phyloP scores from a whole-genome alignment of 2,329 filamentous ascomycete species.

The Macrophomina phaseolina region DNA sequence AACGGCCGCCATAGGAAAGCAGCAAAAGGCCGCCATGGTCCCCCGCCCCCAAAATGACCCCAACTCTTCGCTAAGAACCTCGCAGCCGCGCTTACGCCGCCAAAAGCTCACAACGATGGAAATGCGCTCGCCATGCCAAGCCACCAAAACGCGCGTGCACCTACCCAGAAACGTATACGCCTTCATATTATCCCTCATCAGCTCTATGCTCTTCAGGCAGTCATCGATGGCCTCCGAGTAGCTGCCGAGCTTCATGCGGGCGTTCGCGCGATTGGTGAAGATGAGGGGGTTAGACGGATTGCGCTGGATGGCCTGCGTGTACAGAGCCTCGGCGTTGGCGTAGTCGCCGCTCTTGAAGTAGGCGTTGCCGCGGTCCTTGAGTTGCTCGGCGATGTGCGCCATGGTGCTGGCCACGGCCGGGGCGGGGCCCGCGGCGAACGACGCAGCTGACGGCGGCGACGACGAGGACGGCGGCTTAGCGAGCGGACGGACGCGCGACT shows the following conservation, averaged over 20 bases:
- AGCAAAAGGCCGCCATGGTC: too few relatives aligned
- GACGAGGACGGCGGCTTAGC: not conserved
- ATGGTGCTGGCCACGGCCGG: slow-evolving; percentile 28
- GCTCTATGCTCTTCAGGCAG: slow-evolving; percentile 74
- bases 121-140: too few relatives aligned
- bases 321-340: slow-evolving; percentile 68
- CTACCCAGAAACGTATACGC: slow-evolving; percentile 75
- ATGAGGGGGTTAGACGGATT: slow-evolving; percentile 78
- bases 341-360: slow-evolving; percentile 71
- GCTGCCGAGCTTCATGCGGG: slow-evolving; percentile 73
- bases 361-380: slow-evolving; percentile 64
- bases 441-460: not conserved
- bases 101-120: not conserved
- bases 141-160: slow-evolving; percentile 25
- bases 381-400: slow-evolving; percentile 50
- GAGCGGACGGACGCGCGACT: not conserved
- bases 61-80: too few relatives aligned
- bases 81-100: not conserved
- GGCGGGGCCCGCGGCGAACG: not conserved
- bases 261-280: slow-evolving; percentile 89
- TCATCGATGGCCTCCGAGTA: slow-evolving; percentile 80
- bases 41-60: too few relatives aligned
- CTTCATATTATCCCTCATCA: slow-evolving; percentile 74
- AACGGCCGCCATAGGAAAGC: too few relatives aligned
- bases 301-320: slow-evolving; percentile 79